These are phyloP conservation scores for Suillus variegatus DNA, from an alignment of 768 basidiomycete genomes.

Conservation along the genomic window DNA sequence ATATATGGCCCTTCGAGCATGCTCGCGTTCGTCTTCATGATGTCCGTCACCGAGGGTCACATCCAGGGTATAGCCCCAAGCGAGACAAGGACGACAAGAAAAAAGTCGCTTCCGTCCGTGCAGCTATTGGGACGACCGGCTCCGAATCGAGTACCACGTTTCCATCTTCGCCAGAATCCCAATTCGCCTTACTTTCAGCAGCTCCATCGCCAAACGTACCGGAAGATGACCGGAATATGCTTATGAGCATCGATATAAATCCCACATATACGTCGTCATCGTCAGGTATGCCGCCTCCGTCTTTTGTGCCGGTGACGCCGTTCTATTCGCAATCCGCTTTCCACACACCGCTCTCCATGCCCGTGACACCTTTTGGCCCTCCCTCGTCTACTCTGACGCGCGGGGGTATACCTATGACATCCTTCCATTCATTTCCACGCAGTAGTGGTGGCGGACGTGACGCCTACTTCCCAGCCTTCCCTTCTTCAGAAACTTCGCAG, in stretches of 20 bases:
- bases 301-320: not conserved
- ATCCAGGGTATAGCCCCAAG: constrained; percentile 12
- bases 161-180: not conserved
- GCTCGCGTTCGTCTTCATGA: constrained; percentile 76
- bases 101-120: constrained; percentile 10
- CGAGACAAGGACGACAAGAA: constrained; percentile 21
- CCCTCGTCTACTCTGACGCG: not conserved
- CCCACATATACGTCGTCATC: not conserved
- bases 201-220: not conserved
- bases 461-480: not conserved
- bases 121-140: not conserved
- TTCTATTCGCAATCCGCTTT: not conserved
- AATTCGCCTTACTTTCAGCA: not conserved
- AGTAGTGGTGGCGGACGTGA: not conserved
- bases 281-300: not conserved
- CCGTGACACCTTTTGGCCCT: constrained; percentile 3
- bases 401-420: not conserved
- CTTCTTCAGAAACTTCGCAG: not conserved
- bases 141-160: not conserved
- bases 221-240: not conserved
- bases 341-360: not conserved
- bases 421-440: not conserved
- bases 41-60: constrained; percentile 35
- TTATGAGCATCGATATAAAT: not conserved
- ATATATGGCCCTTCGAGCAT: constrained; percentile 98